Conservation (phyloP, 2,329 filamentous ascomycete species). For the Botrytis deweyae region DNA sequence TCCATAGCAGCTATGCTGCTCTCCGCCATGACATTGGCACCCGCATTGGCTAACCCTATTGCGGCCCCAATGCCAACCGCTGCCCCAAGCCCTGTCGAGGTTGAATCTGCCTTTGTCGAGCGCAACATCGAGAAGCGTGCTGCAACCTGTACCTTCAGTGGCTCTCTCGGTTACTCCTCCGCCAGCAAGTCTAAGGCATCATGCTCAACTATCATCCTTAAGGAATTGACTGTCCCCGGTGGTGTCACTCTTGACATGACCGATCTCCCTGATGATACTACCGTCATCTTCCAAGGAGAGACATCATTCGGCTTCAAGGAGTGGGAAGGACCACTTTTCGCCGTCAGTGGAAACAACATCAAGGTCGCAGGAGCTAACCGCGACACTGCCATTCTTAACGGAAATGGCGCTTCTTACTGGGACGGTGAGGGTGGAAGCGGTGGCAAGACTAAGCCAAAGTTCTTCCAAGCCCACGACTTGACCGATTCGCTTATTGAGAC, state of each 20-base stretch:
- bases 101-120: background rate
- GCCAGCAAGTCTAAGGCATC: background rate
- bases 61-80: background rate
- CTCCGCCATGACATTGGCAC: background rate
- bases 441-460: background rate
- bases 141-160: background rate
- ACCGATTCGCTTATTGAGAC: background rate
- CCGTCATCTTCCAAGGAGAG: background rate
- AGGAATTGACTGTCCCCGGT: background rate
- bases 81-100: background rate
- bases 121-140: background rate
- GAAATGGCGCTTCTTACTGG: background rate
- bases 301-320: background rate
- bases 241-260: background rate
- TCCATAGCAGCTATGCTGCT: background rate
- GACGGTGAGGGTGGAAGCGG: background rate
- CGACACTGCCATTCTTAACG: background rate
- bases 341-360: background rate
- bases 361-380: background rate
- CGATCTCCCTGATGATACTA: background rate
- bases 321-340: background rate
- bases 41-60: background rate
- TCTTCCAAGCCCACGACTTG: slow-evolving; percentile 1
- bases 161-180: background rate
- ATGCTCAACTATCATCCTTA: background rate